Conservation (phyloP, 352 stramenopile genomes). For the Phytophthora sp. region DNA sequence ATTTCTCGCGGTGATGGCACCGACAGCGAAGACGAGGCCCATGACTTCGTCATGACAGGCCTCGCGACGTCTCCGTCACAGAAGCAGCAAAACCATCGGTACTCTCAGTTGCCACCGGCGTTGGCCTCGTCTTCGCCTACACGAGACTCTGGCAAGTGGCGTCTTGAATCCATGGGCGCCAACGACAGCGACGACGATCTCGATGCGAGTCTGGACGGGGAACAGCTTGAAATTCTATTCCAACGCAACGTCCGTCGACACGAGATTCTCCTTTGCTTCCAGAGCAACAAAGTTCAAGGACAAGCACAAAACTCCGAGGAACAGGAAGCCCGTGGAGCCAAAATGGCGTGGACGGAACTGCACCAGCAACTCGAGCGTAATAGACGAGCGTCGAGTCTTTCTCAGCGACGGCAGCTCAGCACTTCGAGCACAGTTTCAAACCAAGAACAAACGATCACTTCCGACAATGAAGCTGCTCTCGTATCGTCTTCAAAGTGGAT, state of each 20-base stretch:
- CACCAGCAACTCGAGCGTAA: constrained; percentile 47
- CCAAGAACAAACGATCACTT: not conserved
- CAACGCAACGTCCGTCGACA: constrained; percentile 66
- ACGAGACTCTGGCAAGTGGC: constrained; percentile 15
- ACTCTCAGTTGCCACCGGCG: constrained; percentile 20
- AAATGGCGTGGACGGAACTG: constrained; percentile 48
- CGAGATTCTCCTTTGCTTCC: constrained; percentile 64
- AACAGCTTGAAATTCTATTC: constrained; percentile 64
- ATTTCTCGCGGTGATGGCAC: constrained; percentile 7
- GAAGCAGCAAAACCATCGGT: constrained; percentile 17
- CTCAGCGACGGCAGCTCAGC: not conserved
- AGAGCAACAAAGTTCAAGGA: constrained; percentile 30
- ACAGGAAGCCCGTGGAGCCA: constrained; percentile 7
- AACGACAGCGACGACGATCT: constrained; percentile 39
- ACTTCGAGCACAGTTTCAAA: constrained; percentile 4
- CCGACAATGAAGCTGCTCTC: constrained; percentile 35
- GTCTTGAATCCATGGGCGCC: constrained; percentile 24
- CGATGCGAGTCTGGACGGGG: constrained; percentile 44
- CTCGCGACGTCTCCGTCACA: constrained; percentile 13
- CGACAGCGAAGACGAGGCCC: constrained; percentile 37
- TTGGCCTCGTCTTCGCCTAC: constrained; percentile 7
- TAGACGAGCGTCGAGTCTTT: not conserved
- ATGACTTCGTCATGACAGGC: constrained; percentile 46
- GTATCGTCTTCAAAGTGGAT: constrained; percentile 64
- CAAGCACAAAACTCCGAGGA: constrained; percentile 9